Evolutionary conservation across 257 asterid species (phyloP), one percentile per base, ranked within the genome.

Genomic region (Marsdenia floribunda): DNA sequence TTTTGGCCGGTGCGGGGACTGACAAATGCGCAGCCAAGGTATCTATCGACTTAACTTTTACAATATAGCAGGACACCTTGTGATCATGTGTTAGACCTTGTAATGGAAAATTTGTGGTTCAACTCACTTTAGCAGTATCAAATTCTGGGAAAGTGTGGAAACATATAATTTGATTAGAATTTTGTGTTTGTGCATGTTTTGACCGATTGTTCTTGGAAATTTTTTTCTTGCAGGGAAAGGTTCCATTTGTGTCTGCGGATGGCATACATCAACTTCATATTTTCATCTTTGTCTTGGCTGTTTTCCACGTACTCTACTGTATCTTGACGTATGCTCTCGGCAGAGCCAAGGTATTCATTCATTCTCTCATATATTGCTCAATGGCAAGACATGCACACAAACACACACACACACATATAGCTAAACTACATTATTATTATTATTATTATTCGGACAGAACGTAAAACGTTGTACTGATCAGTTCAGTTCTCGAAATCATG

Each of bases 251-350:
- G 47, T 90, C 98, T 8, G 26, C 91, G 0, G 93, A 92, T 64
- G 93, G 94, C 0, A 86, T 93, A 57, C 92, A 91, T 78, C 96
- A 93, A 80, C 85, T 93, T 12, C 96, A 93, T 61, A 89, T 89
- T 26, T 93, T 93, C 86, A 91, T 93, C 73, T 93, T 93, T 46
- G 93, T 86, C 18, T 77, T 93, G 88, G 98, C 98, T 10, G 66
- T 90, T 68, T 90, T 81, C 64, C 98, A 92, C 47, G 90, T 92
- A 61, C 87, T 92, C 15, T 89, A 89, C 19, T 92, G 98, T 71
- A 61, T 90, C 46, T 74, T 84, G 75, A 92, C 97, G 52, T 79
- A 89, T 86, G 91, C 87, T 24, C 81, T 92, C 79, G 98, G 97
- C 37, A 81, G 88, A 81, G 86, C 84, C 70, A 92, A 92, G 97